Base-by-base conservation (phyloP, 2,329 filamentous ascomycete species). In the Paramyrothecium sp. region DNA sequence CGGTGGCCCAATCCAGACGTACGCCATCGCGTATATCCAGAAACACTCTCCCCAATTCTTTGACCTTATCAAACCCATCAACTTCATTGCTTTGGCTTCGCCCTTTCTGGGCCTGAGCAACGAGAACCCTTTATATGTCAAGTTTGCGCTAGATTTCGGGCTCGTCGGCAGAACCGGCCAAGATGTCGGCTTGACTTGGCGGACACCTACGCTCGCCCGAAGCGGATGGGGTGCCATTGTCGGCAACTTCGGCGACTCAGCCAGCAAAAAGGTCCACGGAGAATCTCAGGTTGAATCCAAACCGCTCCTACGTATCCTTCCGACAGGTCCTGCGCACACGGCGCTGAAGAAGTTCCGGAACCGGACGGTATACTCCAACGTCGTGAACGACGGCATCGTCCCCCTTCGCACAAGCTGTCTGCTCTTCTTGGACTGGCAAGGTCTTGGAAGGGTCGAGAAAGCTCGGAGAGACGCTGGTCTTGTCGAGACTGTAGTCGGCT, bases 321-420 rank as follows among this genome's bases (percentile, higher is more conserved):
- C 95, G 0, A 96, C 91, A 8, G 94, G 94, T 0, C 93, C 94
- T 17, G 95, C 94, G 7, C 93, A 97, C 71, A 85, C 86, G 55
- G 94, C 93, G 1, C 76, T 98, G 46, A 88, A 89, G 69, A 92
- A 91, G 74, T 98, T 98, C 72, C 82, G 91, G 21, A 96, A 96
- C 70, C 83, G 94, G 17, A 98, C 95, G 0, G 81, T 97, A 1
- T 98, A 98, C 71, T 97, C 93, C 2, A 98, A 98, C 67, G 93
- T 98, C 13, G 94, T 98, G 64, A 98, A 98, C 68, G 94, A 98
- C 73, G 94, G 93, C 3, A 97, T 99, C 64, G 95, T 99, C 4
- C 95, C 95, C 3, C 77, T 99, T 34, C 87, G 95, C 21, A 99
- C 95, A 4, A 98, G 94, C 61, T 99, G 94, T 72, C 79, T 99